Conservation (phyloP, 129 eudicot species). For the Flaveria brownii region DNA sequence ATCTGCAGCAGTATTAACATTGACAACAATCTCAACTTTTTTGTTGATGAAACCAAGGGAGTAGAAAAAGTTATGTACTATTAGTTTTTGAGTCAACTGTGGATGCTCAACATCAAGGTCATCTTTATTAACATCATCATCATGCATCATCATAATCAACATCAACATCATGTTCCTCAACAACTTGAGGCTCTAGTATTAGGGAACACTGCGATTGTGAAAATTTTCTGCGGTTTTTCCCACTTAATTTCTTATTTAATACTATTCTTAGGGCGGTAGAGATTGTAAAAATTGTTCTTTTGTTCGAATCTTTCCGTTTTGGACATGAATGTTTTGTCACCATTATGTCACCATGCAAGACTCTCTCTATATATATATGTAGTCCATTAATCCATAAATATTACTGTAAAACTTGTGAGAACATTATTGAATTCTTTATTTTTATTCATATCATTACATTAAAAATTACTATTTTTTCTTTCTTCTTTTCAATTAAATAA, state of each 20-base stretch:
- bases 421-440: no score
- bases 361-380: not conserved
- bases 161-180: conserved; percentile 13
- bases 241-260: conserved; percentile 25
- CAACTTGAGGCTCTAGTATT: conserved; percentile 20
- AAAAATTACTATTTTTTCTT: no score
- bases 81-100: conserved; percentile 26
- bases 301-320: not conserved
- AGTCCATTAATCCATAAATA: not conserved
- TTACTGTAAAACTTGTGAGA: not conserved
- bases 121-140: conserved; percentile 12
- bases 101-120: conserved; percentile 7
- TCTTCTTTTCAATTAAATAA: no score
- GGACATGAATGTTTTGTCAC: not conserved
- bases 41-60: conserved; percentile 63
- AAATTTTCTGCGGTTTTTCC: conserved; percentile 32
- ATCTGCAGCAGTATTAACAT: conserved; percentile 30
- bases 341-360: not conserved
- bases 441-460: no score
- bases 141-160: conserved; percentile 13
- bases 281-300: conserved; percentile 36
- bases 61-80: conserved; percentile 59
- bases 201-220: conserved; percentile 31
- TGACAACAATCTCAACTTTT: conserved; percentile 47
- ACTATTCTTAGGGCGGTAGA: conserved; percentile 29